A percentile compares a stretch with the other conserved stretches of the same genome.
Conservation (phyloP, 495 filamentous ascomycete genomes). For the Halenospora varia region DNA sequence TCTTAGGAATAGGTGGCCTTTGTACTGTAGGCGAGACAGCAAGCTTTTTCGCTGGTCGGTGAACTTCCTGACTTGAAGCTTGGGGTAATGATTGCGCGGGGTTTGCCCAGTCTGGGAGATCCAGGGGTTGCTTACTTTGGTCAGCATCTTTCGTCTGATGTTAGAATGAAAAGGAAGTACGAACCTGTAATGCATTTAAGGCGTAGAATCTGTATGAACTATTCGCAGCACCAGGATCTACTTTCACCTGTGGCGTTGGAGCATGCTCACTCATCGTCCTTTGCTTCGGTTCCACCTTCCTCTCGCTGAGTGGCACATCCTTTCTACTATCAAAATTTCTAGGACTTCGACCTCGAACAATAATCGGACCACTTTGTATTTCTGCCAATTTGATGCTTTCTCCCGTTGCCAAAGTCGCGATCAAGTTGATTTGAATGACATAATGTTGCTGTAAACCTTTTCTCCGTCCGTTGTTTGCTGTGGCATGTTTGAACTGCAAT, state of each 20-base stretch:
- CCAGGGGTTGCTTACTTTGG: constrained; percentile 17
- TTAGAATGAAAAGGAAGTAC: neutral
- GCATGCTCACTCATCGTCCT: constrained; percentile 21
- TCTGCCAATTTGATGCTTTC: constrained; percentile 56
- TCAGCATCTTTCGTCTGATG: neutral
- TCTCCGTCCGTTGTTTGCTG: constrained; percentile 74
- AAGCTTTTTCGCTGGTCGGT: constrained; percentile 22
- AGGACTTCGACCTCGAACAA: constrained; percentile 64
- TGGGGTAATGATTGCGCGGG: neutral
- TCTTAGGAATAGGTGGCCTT: constrained; percentile 22
- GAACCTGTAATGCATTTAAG: constrained; percentile 19
- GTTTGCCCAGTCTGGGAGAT: constrained; percentile 22
- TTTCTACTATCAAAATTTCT: constrained; percentile 66
- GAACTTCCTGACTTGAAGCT: neutral
- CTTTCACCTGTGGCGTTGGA: constrained; percentile 8
- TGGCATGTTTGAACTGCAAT: constrained; percentile 88
- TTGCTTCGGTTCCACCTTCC: constrained; percentile 30
- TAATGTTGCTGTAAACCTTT: constrained; percentile 72
- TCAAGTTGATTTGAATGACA: constrained; percentile 58
- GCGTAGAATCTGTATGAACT: constrained; percentile 22
- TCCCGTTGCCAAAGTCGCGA: constrained; percentile 56
- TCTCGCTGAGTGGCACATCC: constrained; percentile 57
- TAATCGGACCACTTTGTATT: constrained; percentile 60
- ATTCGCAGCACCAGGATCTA: constrained; percentile 21
- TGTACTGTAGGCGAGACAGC: constrained; percentile 20